These are phyloP conservation scores for Neurospora intermedia DNA, from an alignment of 495 filamentous ascomycete genomes.

Conservation along the genomic window DNA sequence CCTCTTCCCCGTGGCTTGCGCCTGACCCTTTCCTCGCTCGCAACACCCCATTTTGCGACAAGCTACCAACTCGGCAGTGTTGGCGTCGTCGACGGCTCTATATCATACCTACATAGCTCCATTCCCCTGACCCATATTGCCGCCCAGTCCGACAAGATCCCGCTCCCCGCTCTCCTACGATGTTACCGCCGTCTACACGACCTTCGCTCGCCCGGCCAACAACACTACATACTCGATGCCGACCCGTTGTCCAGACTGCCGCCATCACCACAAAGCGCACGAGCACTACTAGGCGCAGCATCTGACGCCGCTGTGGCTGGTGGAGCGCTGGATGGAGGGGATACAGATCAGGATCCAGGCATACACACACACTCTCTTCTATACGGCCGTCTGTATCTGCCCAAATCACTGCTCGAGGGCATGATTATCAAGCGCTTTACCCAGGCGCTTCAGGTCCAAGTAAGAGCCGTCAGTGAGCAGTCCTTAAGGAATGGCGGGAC, in stretches of 20 bases:
- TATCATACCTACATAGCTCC: constrained; percentile 85
- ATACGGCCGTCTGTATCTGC: constrained; percentile 83
- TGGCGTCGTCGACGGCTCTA: constrained; percentile 79
- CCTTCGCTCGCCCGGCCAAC: constrained; percentile 13
- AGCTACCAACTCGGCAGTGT: constrained; percentile 79
- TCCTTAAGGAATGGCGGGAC: constrained; percentile 66
- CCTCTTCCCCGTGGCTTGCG: constrained; percentile 67
- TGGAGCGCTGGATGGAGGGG: background rate
- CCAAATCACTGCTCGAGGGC: constrained; percentile 73
- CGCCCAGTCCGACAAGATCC: constrained; percentile 35
- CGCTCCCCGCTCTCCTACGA: constrained; percentile 34
- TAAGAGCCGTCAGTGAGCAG: constrained; percentile 72
- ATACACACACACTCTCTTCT: constrained; percentile 45
- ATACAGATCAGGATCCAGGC: background rate
- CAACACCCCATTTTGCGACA: constrained; percentile 82
- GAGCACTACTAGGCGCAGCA: background rate
- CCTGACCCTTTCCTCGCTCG: constrained; percentile 78
- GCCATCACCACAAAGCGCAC: background rate
- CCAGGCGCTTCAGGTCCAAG: constrained; percentile 64
- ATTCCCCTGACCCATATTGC: constrained; percentile 49
- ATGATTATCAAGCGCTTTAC: constrained; percentile 75
- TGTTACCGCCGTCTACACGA: constrained; percentile 35
- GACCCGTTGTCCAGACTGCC: background rate
- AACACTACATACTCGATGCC: constrained; percentile 1
- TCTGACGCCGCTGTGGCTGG: background rate